Conservation (phyloP, 352 stramenopile species). For the Globisporangium solare region DNA sequence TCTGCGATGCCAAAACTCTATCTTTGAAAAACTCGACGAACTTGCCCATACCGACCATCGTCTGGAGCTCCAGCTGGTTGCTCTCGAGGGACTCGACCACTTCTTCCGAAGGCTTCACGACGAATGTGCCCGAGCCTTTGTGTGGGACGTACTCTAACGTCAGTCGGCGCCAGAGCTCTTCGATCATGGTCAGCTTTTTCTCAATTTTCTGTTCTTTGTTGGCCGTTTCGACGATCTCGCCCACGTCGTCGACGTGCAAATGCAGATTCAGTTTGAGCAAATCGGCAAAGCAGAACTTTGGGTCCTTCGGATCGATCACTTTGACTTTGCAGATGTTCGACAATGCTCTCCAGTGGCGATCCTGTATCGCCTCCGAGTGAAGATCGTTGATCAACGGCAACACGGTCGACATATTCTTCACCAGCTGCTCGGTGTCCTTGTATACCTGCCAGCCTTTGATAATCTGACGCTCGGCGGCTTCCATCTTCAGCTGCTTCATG, state of each 20-base stretch:
- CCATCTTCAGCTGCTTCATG: constrained; percentile 84
- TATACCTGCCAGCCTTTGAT: constrained; percentile 88
- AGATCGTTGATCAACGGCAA: constrained; percentile 93
- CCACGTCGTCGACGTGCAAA: constrained; percentile 79
- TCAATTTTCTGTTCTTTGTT: constrained; percentile 90
- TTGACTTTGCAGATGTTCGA: constrained; percentile 86
- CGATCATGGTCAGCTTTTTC: constrained; percentile 88
- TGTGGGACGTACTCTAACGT: constrained; percentile 85
- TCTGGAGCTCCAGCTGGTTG: constrained; percentile 86
- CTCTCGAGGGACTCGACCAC: constrained; percentile 83
- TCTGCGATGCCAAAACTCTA: constrained; percentile 69
- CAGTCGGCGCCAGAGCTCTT: constrained; percentile 77
- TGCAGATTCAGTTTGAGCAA: constrained; percentile 82
- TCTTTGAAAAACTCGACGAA: constrained; percentile 91
- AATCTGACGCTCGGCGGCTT: constrained; percentile 75
- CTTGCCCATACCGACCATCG: constrained; percentile 89
- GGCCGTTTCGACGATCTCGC: constrained; percentile 84
- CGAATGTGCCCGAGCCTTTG: constrained; percentile 83
- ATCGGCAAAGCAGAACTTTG: constrained; percentile 81
- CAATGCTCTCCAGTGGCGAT: constrained; percentile 91
- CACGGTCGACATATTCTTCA: constrained; percentile 86
- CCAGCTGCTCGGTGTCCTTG: constrained; percentile 82
- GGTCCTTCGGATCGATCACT: constrained; percentile 77
- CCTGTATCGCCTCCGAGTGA: constrained; percentile 92
- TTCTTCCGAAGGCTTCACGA: constrained; percentile 84